Evolutionary conservation across 2,329 filamentous ascomycete genomes (phyloP).

Genomic region (Ophiostoma sp.): DNA sequence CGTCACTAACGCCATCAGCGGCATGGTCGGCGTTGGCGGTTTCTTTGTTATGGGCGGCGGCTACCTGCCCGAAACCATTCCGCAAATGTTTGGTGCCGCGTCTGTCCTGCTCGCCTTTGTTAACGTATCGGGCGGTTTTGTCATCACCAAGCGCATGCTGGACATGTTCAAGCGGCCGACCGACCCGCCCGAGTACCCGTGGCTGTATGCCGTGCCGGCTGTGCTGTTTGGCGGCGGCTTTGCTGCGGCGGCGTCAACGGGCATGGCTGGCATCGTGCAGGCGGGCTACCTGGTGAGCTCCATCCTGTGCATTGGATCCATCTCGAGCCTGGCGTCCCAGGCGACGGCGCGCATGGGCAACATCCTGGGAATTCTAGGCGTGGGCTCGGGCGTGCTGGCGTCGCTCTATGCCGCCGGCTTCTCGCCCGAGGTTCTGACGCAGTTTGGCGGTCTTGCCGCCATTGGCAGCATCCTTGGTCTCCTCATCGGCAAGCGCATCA

Average conservation of each 20-base stretch:
- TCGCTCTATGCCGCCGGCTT: constrained; percentile 79
- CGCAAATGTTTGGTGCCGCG: constrained; percentile 69
- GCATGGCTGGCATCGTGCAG: constrained; percentile 77
- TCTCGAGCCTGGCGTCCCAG: constrained; percentile 77
- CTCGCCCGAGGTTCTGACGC: constrained; percentile 67
- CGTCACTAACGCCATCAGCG: constrained; percentile 87
- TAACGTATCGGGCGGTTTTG: constrained; percentile 82
- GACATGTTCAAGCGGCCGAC: constrained; percentile 87
- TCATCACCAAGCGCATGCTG: constrained; percentile 88
- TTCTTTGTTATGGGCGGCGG: constrained; percentile 86
- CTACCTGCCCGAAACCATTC: constrained; percentile 69
- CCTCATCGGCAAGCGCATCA: constrained; percentile 78
- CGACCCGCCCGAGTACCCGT: constrained; percentile 82
- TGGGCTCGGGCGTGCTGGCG: constrained; percentile 74
- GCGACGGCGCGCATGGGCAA: constrained; percentile 79
- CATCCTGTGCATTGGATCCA: constrained; percentile 75
- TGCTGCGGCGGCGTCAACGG: constrained; percentile 71
- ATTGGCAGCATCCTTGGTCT: constrained; percentile 63
- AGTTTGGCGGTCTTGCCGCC: constrained; percentile 72
- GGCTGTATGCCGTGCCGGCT: constrained; percentile 76
- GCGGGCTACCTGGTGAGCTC: constrained; percentile 83
- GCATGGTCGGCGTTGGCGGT: constrained; percentile 82
- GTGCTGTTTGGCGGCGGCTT: constrained; percentile 75
- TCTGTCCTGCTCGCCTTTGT: constrained; percentile 83
- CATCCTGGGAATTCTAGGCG: constrained; percentile 78